Percentiles rank a stretch among this genome's conserved stretches.
phyloP scores from a whole-genome alignment of 306 rosid genomes.

The Dicorynia guianensis region DNA sequence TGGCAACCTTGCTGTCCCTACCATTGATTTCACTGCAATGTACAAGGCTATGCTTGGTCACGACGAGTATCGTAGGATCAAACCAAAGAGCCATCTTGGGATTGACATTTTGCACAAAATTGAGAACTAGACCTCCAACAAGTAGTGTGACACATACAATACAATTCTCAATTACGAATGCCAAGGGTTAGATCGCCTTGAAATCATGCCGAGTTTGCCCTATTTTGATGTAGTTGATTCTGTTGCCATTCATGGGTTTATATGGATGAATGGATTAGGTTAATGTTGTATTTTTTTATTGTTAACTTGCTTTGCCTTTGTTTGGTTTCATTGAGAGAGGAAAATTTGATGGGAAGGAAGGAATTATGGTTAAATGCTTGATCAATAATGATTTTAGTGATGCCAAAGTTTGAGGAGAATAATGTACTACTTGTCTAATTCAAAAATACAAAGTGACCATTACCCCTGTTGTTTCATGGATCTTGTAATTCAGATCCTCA shows the following conservation, averaged over 20 bases:
- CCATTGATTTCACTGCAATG: constrained; percentile 84
- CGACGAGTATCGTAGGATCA: constrained; percentile 63
- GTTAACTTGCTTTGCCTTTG: background rate
- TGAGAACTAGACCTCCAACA: constrained; percentile 61
- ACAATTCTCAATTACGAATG: constrained; percentile 79
- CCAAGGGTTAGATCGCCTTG: constrained; percentile 70
- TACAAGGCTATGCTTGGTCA: constrained; percentile 84
- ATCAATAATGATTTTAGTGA: background rate
- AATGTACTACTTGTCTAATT: too few relatives aligned
- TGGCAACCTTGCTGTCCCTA: constrained; percentile 93
- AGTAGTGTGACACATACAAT: constrained; percentile 69
- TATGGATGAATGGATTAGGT: background rate
- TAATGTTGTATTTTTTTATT: background rate
- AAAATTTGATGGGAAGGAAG: background rate
- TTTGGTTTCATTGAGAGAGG: constrained; percentile 5
- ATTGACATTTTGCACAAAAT: constrained; percentile 79
- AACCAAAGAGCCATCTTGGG: constrained; percentile 66
- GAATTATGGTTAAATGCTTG: too few relatives aligned
- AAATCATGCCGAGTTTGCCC: constrained; percentile 86
- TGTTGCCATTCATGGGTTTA: background rate
- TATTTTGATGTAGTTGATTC: background rate
- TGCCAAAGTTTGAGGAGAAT: too few relatives aligned
- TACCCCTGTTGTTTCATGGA: too few relatives aligned
- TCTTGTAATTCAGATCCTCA: too few relatives aligned
- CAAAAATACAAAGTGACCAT: too few relatives aligned